Evolutionary conservation across 768 basidiomycete genomes (phyloP).

Genomic region (Lactarius hengduanensis): DNA sequence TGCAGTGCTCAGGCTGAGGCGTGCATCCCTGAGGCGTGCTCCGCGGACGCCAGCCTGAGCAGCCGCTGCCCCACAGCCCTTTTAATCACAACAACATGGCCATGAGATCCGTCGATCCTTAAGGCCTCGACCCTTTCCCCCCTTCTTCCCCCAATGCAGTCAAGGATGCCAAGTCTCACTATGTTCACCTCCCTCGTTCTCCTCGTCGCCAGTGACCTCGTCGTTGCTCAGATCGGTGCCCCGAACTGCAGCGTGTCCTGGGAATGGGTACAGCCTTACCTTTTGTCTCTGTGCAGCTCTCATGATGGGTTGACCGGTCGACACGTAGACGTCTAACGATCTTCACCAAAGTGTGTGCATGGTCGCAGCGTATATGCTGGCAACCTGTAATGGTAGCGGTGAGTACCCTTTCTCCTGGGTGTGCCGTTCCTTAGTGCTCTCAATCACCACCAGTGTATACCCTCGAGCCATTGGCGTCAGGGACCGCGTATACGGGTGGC

Average conservation of each 20-base stretch:
- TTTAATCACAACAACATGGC: not conserved
- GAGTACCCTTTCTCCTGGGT: not conserved
- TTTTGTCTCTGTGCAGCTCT: not conserved
- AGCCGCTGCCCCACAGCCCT: not conserved
- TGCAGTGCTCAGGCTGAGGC: no score
- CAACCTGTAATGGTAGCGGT: conserved; percentile 18
- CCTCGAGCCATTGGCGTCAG: no score
- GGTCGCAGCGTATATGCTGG: conserved; percentile 10
- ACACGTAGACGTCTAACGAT: conserved; percentile 10
- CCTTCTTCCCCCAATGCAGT: no score
- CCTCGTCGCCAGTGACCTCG: not conserved
- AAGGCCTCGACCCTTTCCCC: not conserved
- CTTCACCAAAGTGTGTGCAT: conserved; percentile 16
- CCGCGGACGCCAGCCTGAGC: no score
- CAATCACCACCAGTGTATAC: conserved; percentile 4
- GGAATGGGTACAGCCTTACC: conserved; percentile 4
- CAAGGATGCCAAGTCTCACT: not conserved
- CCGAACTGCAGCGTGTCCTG: conserved; percentile 7
- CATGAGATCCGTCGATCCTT: not conserved
- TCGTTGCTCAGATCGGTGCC: no score
- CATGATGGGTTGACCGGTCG: not conserved
- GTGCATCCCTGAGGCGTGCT: no score
- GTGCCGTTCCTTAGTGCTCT: not conserved
- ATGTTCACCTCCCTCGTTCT: not conserved
- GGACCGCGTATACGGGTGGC: not conserved